Evolutionary conservation across 306 rosid genomes (phyloP).

Genomic region (Begonia fuchsioides): DNA sequence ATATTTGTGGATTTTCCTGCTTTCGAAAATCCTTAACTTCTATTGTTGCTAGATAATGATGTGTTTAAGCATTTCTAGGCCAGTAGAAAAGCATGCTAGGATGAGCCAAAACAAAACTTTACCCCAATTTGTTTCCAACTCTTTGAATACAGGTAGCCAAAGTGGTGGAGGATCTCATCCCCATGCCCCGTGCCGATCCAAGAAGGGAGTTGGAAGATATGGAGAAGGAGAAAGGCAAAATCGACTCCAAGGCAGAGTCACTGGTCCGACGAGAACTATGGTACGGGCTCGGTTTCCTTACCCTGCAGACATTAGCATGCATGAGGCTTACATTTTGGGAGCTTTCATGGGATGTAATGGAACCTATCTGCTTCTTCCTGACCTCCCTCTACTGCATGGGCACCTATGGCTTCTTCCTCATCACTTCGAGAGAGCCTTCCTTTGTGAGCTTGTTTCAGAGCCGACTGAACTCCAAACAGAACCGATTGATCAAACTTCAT

Average conservation of each 20-base stretch:
- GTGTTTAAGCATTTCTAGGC: background rate
- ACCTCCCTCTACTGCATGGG: constrained; percentile 63
- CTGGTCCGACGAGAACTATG: no score
- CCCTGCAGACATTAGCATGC: constrained; percentile 40
- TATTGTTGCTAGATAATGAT: background rate
- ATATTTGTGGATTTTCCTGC: no score
- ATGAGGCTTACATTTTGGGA: constrained; percentile 92
- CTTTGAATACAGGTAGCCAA: constrained; percentile 23
- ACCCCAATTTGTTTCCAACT: constrained; percentile 11
- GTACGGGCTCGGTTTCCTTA: constrained; percentile 12
- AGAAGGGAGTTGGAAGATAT: constrained; percentile 39
- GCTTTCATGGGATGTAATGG: constrained; percentile 89
- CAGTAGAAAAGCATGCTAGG: background rate
- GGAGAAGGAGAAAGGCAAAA: constrained; percentile 34
- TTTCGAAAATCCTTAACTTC: no score
- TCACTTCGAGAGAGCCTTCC: no score
- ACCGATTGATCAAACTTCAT: no score
- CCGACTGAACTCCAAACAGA: no score
- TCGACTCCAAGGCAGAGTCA: constrained; percentile 33
- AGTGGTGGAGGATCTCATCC: constrained; percentile 22
- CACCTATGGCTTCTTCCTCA: constrained; percentile 19
- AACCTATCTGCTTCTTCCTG: constrained; percentile 67
- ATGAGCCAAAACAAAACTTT: background rate
- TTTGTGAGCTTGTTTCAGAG: no score
- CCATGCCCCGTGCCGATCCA: constrained; percentile 13